Conservation (phyloP, 2,329 filamentous ascomycete genomes). For the Ustulina deusta region DNA sequence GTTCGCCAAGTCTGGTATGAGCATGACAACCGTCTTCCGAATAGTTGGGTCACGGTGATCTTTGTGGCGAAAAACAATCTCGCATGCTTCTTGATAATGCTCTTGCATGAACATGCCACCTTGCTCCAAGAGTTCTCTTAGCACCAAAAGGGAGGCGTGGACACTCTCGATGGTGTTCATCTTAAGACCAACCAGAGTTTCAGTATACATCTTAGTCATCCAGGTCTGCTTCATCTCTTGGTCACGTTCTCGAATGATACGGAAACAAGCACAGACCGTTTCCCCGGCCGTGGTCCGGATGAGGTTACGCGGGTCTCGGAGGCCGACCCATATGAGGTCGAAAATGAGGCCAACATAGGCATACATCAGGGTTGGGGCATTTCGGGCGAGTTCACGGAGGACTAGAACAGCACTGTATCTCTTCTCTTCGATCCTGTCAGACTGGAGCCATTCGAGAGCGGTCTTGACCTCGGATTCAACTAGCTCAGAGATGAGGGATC, state of each 20-base stretch:
- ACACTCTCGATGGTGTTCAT: constrained; percentile 86
- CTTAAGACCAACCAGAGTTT: constrained; percentile 83
- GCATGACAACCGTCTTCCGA: constrained; percentile 86
- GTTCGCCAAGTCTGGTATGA: constrained; percentile 92
- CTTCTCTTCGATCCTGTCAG: constrained; percentile 91
- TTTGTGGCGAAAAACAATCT: constrained; percentile 91
- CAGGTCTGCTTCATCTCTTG: constrained; percentile 86
- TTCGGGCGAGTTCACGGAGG: constrained; percentile 88
- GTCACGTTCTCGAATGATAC: constrained; percentile 94
- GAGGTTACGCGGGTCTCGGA: constrained; percentile 88
- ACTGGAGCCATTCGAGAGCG: constrained; percentile 95
- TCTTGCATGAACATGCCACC: constrained; percentile 99
- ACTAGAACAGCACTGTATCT: constrained; percentile 94
- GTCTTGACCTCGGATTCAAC: constrained; percentile 98
- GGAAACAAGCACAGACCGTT: constrained; percentile 93
- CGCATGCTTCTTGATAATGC: constrained; percentile 90
- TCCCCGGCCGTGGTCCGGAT: constrained; percentile 94
- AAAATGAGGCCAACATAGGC: constrained; percentile 95
- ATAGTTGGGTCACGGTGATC: constrained; percentile 92
- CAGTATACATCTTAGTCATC: constrained; percentile 91
- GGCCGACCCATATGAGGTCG: constrained; percentile 94
- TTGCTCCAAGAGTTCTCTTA: constrained; percentile 92
- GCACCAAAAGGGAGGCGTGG: constrained; percentile 91
- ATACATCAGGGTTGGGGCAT: constrained; percentile 95
- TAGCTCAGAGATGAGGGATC: constrained; percentile 92